Evolutionary conservation across 2,329 filamentous ascomycete genomes (phyloP), one percentile per base, ranked within the genome.

Genomic region (Alternaria sp.): DNA sequence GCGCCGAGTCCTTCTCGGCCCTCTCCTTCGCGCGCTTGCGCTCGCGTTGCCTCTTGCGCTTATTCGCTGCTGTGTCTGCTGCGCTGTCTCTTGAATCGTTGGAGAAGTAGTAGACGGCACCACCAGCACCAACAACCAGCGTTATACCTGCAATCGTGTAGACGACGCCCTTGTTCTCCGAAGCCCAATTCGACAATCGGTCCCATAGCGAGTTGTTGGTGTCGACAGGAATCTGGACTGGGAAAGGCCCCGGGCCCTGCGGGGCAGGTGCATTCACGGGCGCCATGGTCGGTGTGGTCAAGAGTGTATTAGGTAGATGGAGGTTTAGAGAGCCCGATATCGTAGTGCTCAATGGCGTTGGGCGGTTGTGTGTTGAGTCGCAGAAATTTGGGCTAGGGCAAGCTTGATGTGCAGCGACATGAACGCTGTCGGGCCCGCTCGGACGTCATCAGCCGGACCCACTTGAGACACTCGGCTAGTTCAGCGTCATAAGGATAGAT

Each of bases 121-220:
- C 94, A 34, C 94, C 94, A 63, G 92, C 92, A 14, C 93, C 95
- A 58, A 97, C 92, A 44, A 97, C 93, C 49, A 97, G 87, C 55
- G 94, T 94, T 62, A 97, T 92, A 74, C 95, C 95, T 57, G 94
- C 95, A 81, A 98, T 92, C 69, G 95, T 97, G 82, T 97, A 99
- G 65, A 97, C 94, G 56, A 94, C 87, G 49, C 92, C 91, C 84
- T 97, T 98, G 83, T 99, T 94, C 79, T 98, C 94, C 3, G 93
- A 92, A 14, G 92, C 93, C 94, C 95, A 99, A 76, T 85, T 90
- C 68, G 93, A 91, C 81, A 97, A 84, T 74, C 94, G 90, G 80
- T 97, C 92, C 93, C 93, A 97, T 57, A 95, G 82, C 48, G 92
- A 90, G 61, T 90, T 87, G 63, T 46, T 81, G 72, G 46, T 81